Percentiles rank a stretch among this genome's conserved stretches.
phyloP scores from a whole-genome alignment of 768 basidiomycete species.

The Psilocybe sp. region DNA sequence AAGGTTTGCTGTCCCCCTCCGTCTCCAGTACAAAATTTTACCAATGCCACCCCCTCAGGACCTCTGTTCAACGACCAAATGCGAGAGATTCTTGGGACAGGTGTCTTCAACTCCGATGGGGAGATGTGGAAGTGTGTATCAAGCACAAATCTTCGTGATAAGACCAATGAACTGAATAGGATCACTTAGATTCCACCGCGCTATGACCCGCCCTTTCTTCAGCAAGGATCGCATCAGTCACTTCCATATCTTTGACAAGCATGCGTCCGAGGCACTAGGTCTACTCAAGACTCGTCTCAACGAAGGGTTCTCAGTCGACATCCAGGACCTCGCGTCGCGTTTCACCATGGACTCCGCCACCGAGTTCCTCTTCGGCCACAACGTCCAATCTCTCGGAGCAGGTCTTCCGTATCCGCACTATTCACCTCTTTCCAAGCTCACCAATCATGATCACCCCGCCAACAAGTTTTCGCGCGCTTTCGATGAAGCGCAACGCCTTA shows the following conservation, averaged over 20 bases:
- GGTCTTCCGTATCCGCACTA: constrained; percentile 47
- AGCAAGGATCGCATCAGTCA: constrained; percentile 54
- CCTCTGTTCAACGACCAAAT: constrained; percentile 23
- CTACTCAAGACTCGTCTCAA: constrained; percentile 41
- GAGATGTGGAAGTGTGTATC: constrained; percentile 61
- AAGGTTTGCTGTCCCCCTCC: constrained; percentile 31
- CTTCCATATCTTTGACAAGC: constrained; percentile 58
- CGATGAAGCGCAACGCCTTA: constrained; percentile 40
- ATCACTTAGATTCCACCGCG: constrained; percentile 48
- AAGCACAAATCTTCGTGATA: background rate
- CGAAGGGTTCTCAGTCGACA: constrained; percentile 51
- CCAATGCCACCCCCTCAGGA: constrained; percentile 14
- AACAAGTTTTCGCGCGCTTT: constrained; percentile 48
- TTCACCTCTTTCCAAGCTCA: constrained; percentile 18
- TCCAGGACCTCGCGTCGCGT: constrained; percentile 49
- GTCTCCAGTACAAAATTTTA: constrained; percentile 30
- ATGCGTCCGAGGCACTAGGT: constrained; percentile 44
- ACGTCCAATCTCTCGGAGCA: constrained; percentile 46
- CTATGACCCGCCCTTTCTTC: constrained; percentile 71
- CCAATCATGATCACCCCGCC: constrained; percentile 27
- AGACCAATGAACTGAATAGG: constrained; percentile 9
- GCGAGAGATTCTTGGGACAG: constrained; percentile 43
- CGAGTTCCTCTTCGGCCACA: constrained; percentile 55
- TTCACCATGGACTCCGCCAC: constrained; percentile 67
- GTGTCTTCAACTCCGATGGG: constrained; percentile 61